Percentiles rank a stretch among this genome's conserved stretches.
phyloP scores from a whole-genome alignment of 805 yeast species.

The Jamesozyma spencerorum region DNA sequence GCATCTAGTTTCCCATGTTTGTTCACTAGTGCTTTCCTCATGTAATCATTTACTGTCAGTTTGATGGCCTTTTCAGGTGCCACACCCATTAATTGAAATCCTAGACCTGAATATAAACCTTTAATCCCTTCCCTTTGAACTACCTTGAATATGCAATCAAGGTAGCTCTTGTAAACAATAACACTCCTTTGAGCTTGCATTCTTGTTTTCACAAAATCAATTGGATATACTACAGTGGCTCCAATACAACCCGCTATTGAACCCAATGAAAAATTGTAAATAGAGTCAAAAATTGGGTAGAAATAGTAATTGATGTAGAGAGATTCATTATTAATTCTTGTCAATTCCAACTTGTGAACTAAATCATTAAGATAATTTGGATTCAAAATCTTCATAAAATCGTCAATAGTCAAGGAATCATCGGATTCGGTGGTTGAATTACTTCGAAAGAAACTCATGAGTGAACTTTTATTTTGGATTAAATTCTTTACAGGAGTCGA shows the following conservation, averaged over 20 bases:
- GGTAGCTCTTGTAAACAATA: constrained; percentile 63
- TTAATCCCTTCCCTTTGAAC: constrained; percentile 64
- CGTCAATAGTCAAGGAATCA: constrained; percentile 27
- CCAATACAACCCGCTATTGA: constrained; percentile 97
- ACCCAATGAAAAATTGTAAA: constrained; percentile 81
- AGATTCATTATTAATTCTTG: constrained; percentile 21
- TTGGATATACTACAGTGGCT: constrained; percentile 95
- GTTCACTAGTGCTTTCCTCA: constrained; percentile 63
- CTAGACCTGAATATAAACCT: constrained; percentile 87
- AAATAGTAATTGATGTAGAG: constrained; percentile 32
- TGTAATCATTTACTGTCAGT: constrained; percentile 84
- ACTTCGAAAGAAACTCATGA: background rate
- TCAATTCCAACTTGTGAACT: constrained; percentile 26
- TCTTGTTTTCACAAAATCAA: constrained; percentile 90
- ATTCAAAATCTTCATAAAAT: constrained; percentile 34
- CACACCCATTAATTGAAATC: constrained; percentile 92
- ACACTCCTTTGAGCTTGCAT: constrained; percentile 89
- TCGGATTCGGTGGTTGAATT: background rate
- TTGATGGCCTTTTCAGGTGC: constrained; percentile 98
- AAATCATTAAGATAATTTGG: constrained; percentile 33
- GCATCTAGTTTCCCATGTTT: constrained; percentile 39
- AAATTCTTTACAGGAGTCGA: background rate
- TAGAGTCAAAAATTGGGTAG: constrained; percentile 70
- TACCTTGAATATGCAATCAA: constrained; percentile 80
- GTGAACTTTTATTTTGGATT: background rate